Evolutionary conservation across 2,329 filamentous ascomycete genomes (phyloP), one percentile per base, ranked within the genome.

Genomic region (Aureobasidium lini): DNA sequence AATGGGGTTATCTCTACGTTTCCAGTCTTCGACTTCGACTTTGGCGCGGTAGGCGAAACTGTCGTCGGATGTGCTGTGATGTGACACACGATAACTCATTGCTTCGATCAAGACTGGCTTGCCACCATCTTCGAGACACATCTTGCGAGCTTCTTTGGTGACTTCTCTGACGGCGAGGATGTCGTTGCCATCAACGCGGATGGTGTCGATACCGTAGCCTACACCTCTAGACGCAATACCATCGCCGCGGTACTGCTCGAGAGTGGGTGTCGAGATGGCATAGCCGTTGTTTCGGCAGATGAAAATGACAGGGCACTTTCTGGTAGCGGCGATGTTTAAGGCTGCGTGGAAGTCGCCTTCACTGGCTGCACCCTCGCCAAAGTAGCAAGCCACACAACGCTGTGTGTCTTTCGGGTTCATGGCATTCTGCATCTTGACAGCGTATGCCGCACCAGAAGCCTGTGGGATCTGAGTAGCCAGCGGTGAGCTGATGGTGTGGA

Each of bases 61-160:
- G 75, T 99, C 94, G 70, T 99, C 94, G 0, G 89, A 94, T 0
- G 94, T 99, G 73, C 90, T 96, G 76, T 99, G 94, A 71, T 99
- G 91, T 6, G 89, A 93, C 44, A 97, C 92, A n/a, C 94, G 90
- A 75, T 99, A 99, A 28, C 89, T 93, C 89, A 99, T 95, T 59
- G 91, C 91, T 75, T 99, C 94, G 42, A 99, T 87, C 7, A 99
- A 77, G 0, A 99, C 83, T 0, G 90, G 91, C 63, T 83, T 84
- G 4, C 90, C 89, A n/a, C 89, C 90, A 44, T 89, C 85, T 59
- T 87, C 78, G 3, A 97, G 80, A 0, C 93, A 92, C 68, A 93
- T 83, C 50, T 83, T 80, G 1, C 92, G 83, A 0, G 94, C 94
- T 70, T 83, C 82, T 68, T 84, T 84, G 28, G 89, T 94, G 0